Evolutionary conservation across 2,329 filamentous ascomycete genomes (phyloP).

Genomic region (Sclerotinia nivalis): DNA sequence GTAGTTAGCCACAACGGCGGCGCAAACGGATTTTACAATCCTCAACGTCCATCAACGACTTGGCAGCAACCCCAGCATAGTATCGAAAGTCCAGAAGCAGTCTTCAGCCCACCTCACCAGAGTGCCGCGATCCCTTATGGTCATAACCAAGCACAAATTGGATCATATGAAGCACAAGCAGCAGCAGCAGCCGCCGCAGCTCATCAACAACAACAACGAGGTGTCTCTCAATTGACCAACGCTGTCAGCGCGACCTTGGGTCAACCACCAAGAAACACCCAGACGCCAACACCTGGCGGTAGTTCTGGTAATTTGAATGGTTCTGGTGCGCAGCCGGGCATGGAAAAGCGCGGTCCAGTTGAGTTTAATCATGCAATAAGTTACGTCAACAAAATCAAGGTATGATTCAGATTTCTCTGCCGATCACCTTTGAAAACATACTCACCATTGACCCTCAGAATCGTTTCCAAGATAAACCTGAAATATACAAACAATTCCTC

Average conservation of each 20-base stretch:
- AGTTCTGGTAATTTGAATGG: conserved; percentile 61
- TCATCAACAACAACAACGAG: conserved; percentile 66
- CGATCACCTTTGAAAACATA: conserved; percentile 23
- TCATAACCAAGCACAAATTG: conserved; percentile 41
- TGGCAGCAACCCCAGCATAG: conserved; percentile 61
- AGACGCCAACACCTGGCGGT: conserved; percentile 60
- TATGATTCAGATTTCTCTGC: conserved; percentile 44
- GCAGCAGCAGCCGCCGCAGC: conserved; percentile 45
- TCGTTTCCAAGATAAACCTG: conserved; percentile 91
- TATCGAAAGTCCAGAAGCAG: conserved; percentile 62
- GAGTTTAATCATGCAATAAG: conserved; percentile 99
- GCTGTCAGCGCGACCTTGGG: conserved; percentile 49
- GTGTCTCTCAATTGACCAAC: conserved; percentile 65
- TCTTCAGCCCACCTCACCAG: conserved; percentile 60
- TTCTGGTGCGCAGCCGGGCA: conserved; percentile 58
- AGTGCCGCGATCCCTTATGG: conserved; percentile 52
- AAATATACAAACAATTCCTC: conserved; percentile 99
- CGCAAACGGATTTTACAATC: conserved; percentile 46
- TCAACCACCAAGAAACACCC: conserved; percentile 53
- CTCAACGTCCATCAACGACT: conserved; percentile 44
- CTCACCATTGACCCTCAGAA: conserved; percentile 60
- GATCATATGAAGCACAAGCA: conserved; percentile 46
- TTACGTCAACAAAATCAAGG: conserved; percentile 99
- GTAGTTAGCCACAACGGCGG: conserved; percentile 31
- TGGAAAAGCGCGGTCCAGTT: conserved; percentile 89